Conservation (phyloP, 768 basidiomycete genomes). For the Hydnum rufescens region DNA sequence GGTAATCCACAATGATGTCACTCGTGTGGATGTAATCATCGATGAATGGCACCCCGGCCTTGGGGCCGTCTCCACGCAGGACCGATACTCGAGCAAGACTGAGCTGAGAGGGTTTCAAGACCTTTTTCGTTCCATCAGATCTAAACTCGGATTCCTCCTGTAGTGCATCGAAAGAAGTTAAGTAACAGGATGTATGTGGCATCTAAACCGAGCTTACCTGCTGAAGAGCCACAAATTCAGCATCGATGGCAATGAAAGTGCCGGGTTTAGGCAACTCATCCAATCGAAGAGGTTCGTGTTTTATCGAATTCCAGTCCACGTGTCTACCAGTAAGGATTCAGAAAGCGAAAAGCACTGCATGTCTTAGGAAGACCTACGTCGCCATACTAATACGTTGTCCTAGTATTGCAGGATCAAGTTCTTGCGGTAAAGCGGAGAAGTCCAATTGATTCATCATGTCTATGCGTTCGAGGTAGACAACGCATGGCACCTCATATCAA, state of each 20-base stretch:
- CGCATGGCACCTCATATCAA: conserved; percentile 42
- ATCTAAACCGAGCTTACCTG: conserved; percentile 34
- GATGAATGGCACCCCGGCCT: conserved; percentile 78
- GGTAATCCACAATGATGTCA: conserved; percentile 84
- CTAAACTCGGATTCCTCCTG: conserved; percentile 91
- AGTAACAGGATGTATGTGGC: not conserved
- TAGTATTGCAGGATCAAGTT: conserved; percentile 54
- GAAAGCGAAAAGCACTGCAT: not conserved
- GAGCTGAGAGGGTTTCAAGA: conserved; percentile 76
- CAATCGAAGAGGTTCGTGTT: conserved; percentile 50
- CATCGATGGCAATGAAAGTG: conserved; percentile 84
- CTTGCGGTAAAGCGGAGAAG: conserved; percentile 39
- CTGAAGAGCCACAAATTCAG: conserved; percentile 95
- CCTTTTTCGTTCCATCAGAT: conserved; percentile 86
- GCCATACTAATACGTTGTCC: conserved; percentile 22
- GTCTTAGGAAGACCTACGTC: conserved; percentile 3
- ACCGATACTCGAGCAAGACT: conserved; percentile 92
- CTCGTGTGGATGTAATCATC: conserved; percentile 97
- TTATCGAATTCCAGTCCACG: conserved; percentile 21
- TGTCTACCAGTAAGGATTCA: not conserved
- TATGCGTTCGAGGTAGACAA: conserved; percentile 73
- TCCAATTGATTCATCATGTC: conserved; percentile 42
- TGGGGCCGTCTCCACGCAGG: conserved; percentile 62
- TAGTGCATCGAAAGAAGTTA: not conserved
- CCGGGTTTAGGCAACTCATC: conserved; percentile 74